A percentile compares a stretch with the other conserved stretches of the same genome.
Conservation (phyloP, 2,329 filamentous ascomycete genomes). For the Paecilomyces niveus region DNA sequence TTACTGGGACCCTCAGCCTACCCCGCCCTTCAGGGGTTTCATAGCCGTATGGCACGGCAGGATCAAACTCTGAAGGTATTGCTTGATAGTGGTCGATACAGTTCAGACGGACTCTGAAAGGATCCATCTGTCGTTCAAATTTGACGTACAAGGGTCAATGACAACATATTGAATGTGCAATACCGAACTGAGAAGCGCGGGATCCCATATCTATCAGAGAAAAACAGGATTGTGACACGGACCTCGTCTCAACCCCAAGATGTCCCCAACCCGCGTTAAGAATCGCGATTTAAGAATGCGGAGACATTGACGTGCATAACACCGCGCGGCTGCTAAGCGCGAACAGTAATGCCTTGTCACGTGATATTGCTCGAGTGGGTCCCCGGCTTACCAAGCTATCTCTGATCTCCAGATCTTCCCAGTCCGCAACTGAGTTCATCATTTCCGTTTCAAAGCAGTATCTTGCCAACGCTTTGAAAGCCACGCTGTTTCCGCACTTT, state of each 20-base stretch:
- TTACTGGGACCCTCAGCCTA: conserved; percentile 70
- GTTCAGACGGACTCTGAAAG: conserved; percentile 86
- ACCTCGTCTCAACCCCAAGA: not conserved
- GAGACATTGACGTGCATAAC: conserved; percentile 6
- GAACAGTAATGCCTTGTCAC: conserved; percentile 21
- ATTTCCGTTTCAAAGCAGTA: conserved; percentile 3
- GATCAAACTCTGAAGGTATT: conserved; percentile 70
- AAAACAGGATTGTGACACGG: not conserved
- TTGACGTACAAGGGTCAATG: not conserved
- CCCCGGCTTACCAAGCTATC: conserved; percentile 1
- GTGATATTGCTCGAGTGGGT: conserved; percentile 9
- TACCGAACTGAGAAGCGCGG: not conserved
- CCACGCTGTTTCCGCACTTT: not conserved
- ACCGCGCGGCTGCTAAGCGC: conserved; percentile 13
- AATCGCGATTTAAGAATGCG: not conserved
- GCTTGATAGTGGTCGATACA: conserved; percentile 94
- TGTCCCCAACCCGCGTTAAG: conserved; percentile 1
- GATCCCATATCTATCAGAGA: not conserved
- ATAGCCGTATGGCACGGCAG: conserved; percentile 62
- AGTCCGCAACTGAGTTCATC: conserved; percentile 2
- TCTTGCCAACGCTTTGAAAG: not conserved
- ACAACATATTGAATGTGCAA: not conserved
- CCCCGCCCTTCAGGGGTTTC: conserved; percentile 53
- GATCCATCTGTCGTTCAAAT: conserved; percentile 48
- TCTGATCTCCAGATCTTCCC: conserved; percentile 1